Base-by-base conservation (phyloP, 2,329 filamentous ascomycete species). In the Cordyceps militaris region DNA sequence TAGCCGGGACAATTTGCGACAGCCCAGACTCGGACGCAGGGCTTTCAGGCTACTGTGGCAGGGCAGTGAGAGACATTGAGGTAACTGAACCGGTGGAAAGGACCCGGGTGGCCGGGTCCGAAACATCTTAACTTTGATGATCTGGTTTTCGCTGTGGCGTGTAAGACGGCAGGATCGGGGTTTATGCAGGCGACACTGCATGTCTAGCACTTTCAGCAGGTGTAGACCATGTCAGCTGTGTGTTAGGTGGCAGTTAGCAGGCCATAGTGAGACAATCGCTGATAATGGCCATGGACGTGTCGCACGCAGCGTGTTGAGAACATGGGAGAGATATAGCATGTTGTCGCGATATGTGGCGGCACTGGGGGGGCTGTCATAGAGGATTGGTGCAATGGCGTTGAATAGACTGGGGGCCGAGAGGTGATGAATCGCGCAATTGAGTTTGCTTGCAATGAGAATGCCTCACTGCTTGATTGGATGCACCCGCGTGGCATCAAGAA, bases 221-320 rank as follows among this genome's bases (percentile, higher is more conserved):
- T 14, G 36, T 49, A 32, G 43, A 23, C n/a, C 53, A 40, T 48
- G 32, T 23, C 26, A 50, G 36, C 49, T 19, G 43, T 38, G 23
- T 11, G 32, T 32, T 49, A 34, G 19, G 43, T 48, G 43, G 24
- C 30, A 48, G 34, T 6, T 11, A 48, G 34, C 34, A 26, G 54
- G 5, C 42, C 32, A 32, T 19, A 3, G 36, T 49, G 47, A 56
- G 28, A 50, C 54, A 56, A 30, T 42, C 24, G 44, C 54, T 56
- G 50, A 49, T 49, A 49, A 50, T 79, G 50, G 42, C 34, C 38
- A 26, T 19, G 11, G 21, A 23, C 16, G 5, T 43, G 51, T 46
- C 42, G 51, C 51, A 43, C 43, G 10, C 10, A 21, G 40, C 21
- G 34, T 54, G 26, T 11, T 24, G 13, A 53, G n/a, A n/a, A n/a